Evolutionary conservation across 2,329 filamentous ascomycete species (phyloP), one percentile per base, ranked within the genome.

Genomic region (Epichloe baconii): DNA sequence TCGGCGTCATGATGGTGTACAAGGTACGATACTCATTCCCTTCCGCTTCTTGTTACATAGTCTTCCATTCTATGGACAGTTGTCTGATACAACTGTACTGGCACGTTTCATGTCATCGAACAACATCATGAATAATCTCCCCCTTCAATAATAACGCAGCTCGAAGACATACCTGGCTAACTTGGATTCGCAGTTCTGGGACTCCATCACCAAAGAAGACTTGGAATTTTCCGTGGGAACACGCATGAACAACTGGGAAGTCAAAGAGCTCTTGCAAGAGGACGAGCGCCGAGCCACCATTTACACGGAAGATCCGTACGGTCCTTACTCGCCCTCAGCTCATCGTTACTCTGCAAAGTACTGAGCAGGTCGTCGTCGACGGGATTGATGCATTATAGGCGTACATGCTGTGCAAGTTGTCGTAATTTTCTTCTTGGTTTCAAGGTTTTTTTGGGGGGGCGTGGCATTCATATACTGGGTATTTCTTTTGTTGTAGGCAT

Each of bases 1-100:
- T 98, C 43, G 88, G 83, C 12, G 91, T 98, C 54, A 98, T 98
- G 93, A 98, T 97, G 93, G 83, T 98, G 38, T 98, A 98, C 78
- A 98, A 98, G 85, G 88, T 77, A 69, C 49, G 69, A 61, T 42
- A 14, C 52, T 46, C 26, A 51, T 57, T 12, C 23, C 4, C 15
- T 44, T 31, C n/a, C 26, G 10, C 26, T 34, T 37, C n/a, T 7
- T 11, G 37, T 14, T 35, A 43, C 14, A 10, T 37, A n/a, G 4
- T 15, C 2, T 19, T 7, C 10, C 12, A 4, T 14, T 49, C 19
- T 15, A 31, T 31, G 3, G 26, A 31, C 8, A 31, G 26, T 31
- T 31, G 26, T 31, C 3, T 31, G 26, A 1, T 31, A 10, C 26
- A 31, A 31, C 3, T 31, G 26, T 31, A 31, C 10, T 31, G 26